A percentile compares a stretch with the other conserved stretches of the same genome.
phyloP scores from a whole-genome alignment of 495 filamentous ascomycete species.

The Penicillium nucicola region DNA sequence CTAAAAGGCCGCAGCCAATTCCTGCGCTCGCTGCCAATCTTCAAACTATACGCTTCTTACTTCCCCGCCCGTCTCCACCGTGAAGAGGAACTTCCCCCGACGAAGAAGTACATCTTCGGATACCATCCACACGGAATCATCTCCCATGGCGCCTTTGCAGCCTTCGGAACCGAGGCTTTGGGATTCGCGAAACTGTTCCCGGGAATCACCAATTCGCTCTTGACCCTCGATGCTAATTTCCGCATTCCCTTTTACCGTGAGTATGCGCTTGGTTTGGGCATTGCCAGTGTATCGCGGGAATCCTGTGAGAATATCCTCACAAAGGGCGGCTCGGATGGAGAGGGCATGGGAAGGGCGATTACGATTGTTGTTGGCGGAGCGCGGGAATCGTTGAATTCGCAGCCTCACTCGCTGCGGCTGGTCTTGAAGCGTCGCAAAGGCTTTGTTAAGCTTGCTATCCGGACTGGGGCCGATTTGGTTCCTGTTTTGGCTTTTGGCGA shows the following conservation, averaged over 20 bases:
- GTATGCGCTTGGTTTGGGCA: slow-evolving; percentile 79
- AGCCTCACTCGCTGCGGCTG: slow-evolving; percentile 68
- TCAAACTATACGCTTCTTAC: slow-evolving; percentile 88
- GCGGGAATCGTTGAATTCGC: slow-evolving; percentile 82
- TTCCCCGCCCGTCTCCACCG: slow-evolving; percentile 88
- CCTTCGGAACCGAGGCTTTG: slow-evolving; percentile 86
- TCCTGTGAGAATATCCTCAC: slow-evolving; percentile 83
- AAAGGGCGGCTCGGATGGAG: slow-evolving; percentile 68
- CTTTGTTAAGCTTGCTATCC: slow-evolving; percentile 88
- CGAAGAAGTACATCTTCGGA: slow-evolving; percentile 94
- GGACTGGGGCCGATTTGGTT: slow-evolving; percentile 86
- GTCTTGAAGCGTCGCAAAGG: slow-evolving; percentile 82
- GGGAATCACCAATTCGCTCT: slow-evolving; percentile 87
- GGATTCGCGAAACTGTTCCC: slow-evolving; percentile 90
- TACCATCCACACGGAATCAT: slow-evolving; percentile 98
- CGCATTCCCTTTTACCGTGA: slow-evolving; percentile 91
- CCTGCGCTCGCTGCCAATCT: slow-evolving; percentile 70
- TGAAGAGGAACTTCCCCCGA: slow-evolving; percentile 68
- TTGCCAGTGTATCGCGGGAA: slow-evolving; percentile 86
- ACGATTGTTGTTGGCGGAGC: slow-evolving; percentile 95
- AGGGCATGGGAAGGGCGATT: slow-evolving; percentile 94
- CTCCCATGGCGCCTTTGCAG: slow-evolving; percentile 88
- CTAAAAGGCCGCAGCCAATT: slow-evolving; percentile 70
- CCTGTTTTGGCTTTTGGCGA: slow-evolving; percentile 92
- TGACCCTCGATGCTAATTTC: slow-evolving; percentile 91